phyloP scores from a whole-genome alignment of 2,329 filamentous ascomycete genomes.

The Fusarium domesticum region DNA sequence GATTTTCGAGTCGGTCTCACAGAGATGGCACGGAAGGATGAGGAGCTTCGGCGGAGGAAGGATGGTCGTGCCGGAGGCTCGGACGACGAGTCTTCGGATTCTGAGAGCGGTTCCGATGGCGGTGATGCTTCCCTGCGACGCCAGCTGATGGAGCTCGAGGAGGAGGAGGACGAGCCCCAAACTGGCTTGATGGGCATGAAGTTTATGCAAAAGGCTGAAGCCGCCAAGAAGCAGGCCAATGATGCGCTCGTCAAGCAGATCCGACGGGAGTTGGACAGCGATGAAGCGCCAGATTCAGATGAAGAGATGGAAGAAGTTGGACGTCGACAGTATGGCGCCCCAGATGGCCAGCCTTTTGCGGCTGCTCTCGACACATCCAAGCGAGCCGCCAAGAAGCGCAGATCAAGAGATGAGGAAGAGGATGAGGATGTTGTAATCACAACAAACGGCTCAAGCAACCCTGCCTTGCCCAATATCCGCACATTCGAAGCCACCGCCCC shows the following conservation, averaged over 20 bases:
- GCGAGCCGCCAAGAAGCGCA: conserved; percentile 30
- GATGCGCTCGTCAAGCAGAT: conserved; percentile 71
- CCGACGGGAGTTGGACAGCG: conserved; percentile 67
- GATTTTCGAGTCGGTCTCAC: conserved; percentile 73
- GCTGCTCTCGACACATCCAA: conserved; percentile 31
- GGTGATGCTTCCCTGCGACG: conserved; percentile 52
- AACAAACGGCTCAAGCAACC: conserved; percentile 18
- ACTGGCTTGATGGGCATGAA: conserved; percentile 78
- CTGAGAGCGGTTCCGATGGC: conserved; percentile 55
- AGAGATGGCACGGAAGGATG: conserved; percentile 78
- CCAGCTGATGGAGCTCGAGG: conserved; percentile 43
- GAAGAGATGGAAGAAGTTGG: conserved; percentile 60
- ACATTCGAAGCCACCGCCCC: conserved; percentile 15
- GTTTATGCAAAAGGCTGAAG: conserved; percentile 92
- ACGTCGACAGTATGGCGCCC: conserved; percentile 64
- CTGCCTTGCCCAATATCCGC: conserved; percentile 20
- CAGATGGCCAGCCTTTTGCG: conserved; percentile 34
- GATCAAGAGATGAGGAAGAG: conserved; percentile 22
- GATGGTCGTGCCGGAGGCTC: conserved; percentile 60
- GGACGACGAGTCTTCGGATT: conserved; percentile 52
- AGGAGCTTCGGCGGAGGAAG: conserved; percentile 76
- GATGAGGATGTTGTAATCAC: conserved; percentile 31
- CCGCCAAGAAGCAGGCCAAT: conserved; percentile 72
- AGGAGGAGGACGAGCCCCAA: conserved; percentile 51
- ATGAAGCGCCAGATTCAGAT: conserved; percentile 50